These are phyloP conservation scores for Hamamelis virginiana DNA, from an alignment of 164 flowering plant species.

Conservation along the genomic window DNA sequence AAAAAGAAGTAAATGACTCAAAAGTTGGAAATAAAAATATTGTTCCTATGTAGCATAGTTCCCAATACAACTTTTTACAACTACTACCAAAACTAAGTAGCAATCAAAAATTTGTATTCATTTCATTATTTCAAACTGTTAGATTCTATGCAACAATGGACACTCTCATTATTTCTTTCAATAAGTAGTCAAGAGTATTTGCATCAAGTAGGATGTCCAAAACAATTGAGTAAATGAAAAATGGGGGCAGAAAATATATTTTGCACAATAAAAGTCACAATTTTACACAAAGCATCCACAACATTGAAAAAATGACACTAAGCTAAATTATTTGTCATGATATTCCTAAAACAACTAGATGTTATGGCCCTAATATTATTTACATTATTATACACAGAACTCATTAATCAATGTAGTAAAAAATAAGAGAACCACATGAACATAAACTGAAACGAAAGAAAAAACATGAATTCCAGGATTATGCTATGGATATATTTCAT, in stretches of 20 bases:
- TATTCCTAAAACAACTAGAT: not conserved
- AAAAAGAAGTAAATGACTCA: too few relatives aligned
- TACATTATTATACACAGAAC: not conserved
- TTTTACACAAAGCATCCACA: not conserved
- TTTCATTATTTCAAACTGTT: not conserved
- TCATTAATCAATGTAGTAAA: not conserved
- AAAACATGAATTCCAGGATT: not conserved
- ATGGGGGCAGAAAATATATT: not conserved
- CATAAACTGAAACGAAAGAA: constrained; percentile 2
- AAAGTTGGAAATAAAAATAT: too few relatives aligned
- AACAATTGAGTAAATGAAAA: not conserved
- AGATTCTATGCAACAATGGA: not conserved
- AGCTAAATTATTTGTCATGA: not conserved
- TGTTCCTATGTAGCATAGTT: not conserved
- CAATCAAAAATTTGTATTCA: not conserved
- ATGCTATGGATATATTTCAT: constrained; percentile 8
- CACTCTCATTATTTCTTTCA: not conserved
- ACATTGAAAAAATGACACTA: not conserved
- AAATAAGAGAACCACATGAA: not conserved
- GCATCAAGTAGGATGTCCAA: not conserved
- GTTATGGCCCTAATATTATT: not conserved
- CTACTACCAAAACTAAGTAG: not conserved
- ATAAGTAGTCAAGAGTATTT: not conserved
- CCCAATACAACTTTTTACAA: not conserved
- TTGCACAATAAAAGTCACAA: not conserved